Base-by-base conservation (phyloP, 1,284 basidiomycete species). In the Melanopsichium pennsylvanicum region DNA sequence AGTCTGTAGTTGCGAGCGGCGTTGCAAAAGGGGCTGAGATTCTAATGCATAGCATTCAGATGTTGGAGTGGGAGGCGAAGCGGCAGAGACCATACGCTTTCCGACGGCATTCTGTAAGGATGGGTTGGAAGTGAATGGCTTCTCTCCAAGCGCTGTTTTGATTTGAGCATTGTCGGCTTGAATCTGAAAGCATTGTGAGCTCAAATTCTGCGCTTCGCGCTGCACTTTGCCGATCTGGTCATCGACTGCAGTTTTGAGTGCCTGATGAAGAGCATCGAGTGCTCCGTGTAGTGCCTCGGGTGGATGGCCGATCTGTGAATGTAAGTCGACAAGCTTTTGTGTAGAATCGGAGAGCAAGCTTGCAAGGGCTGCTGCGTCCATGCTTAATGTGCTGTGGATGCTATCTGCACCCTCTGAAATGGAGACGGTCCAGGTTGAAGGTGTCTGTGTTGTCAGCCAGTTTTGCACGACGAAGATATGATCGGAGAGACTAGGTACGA, bases 261-360 rank as follows among this genome's bases (percentile, higher is more conserved):
- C 70, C 11, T 70, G 54, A n/a, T 72, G 72, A 10, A 78, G 71
- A 1, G 69, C 60, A 4, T 69, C 69, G 41, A 76, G 66, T 2
- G 76, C 70, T 12, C 51, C 51, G 50, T 73, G 63, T 4, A 78
- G 47, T 19, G 72, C 57, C 18, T 73, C 69, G 26, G 70, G 57
- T 15, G 76, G 70, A 47, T 73, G 62, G 9, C 78, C 78, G 40
- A 80, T 72, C 33, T 70, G 60, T 21, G 67, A 49, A 36, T 80
- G 75, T 10, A 76, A 60, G 32, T 50, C 38, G 13, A 66, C 59
- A 7, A 78, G 68, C 37, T 69, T 63, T 12, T 61, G 44, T 13
- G 74, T 75, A 13, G 76, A 78, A 12, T 64, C 45, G 22, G 72
- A 66, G 2, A 78, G 70, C 35, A 78, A 59, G 32, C 66, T 47